These are phyloP conservation scores for Parietaria judaica DNA, from an alignment of 306 rosid species.

Conservation along the genomic window DNA sequence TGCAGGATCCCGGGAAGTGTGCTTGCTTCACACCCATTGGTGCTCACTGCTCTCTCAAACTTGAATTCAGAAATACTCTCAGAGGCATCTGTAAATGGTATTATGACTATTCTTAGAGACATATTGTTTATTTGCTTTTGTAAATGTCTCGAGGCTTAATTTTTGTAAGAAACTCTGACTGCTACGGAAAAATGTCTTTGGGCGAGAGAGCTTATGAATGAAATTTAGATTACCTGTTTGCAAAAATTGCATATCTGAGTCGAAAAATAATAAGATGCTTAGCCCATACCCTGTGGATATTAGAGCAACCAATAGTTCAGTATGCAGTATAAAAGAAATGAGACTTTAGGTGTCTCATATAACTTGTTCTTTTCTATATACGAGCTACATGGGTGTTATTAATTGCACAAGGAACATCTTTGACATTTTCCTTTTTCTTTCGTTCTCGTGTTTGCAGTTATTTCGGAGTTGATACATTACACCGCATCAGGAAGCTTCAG, in stretches of 20 bases:
- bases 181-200: background rate
- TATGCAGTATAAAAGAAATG: too few relatives aligned
- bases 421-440: conserved; percentile 3
- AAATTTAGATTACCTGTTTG: background rate
- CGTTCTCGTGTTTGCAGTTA: conserved; percentile 50
- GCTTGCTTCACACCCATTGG: conserved; percentile 90
- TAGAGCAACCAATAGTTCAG: too few relatives aligned
- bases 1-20: conserved; percentile 85
- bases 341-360: too few relatives aligned
- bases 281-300: background rate
- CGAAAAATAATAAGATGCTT: background rate
- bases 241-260: background rate
- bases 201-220: background rate
- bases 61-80: conserved; percentile 82
- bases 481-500: conserved; percentile 61
- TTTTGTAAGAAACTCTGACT: background rate
- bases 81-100: conserved; percentile 99
- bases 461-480: conserved; percentile 95
- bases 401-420: conserved; percentile 4
- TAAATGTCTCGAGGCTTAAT: background rate
- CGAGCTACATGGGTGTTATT: background rate
- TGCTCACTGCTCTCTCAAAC: conserved; percentile 84
- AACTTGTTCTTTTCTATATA: background rate
- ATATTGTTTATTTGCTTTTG: background rate
- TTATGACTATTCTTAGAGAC: background rate